phyloP scores from a whole-genome alignment of 371 early-diverging fungal genomes.

The Mucor plumbeus region DNA sequence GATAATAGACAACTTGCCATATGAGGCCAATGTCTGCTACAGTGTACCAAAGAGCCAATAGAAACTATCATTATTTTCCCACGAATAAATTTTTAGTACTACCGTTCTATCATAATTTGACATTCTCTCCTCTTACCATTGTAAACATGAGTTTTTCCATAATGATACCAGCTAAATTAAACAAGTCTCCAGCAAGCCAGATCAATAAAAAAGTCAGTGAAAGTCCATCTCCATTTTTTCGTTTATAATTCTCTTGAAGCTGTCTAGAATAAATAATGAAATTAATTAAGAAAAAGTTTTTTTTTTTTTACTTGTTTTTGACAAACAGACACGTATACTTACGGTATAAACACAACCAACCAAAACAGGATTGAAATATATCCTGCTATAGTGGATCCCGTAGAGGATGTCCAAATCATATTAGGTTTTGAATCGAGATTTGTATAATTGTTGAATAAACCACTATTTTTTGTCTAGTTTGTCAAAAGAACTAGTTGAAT shows the following conservation, averaged over 20 bases:
- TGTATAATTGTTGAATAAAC: neutral
- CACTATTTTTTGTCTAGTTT: neutral
- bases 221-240: slow-evolving; percentile 60
- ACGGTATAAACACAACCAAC: slow-evolving; percentile 64
- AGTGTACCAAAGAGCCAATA: slow-evolving; percentile 44
- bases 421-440: neutral
- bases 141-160: slow-evolving; percentile 72
- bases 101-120: neutral
- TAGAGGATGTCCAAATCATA: neutral
- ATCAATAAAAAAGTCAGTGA: slow-evolving; percentile 66
- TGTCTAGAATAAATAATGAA: slow-evolving; percentile 39
- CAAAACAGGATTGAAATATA: slow-evolving; percentile 56
- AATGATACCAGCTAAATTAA: slow-evolving; percentile 72
- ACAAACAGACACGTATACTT: neutral
- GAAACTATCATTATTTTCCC: slow-evolving; percentile 20
- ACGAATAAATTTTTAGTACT: neutral
- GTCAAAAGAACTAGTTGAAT: neutral
- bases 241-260: slow-evolving; percentile 57
- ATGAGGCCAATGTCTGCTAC: slow-evolving; percentile 47
- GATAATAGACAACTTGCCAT: slow-evolving; percentile 51
- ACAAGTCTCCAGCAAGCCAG: slow-evolving; percentile 79
- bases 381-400: slow-evolving; percentile 33
- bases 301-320: too few species aligned
- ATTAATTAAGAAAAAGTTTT: neutral
- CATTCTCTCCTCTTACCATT: slow-evolving; percentile 39